Base-by-base conservation (phyloP, 1,284 basidiomycete species). In the Peniophora sp. region DNA sequence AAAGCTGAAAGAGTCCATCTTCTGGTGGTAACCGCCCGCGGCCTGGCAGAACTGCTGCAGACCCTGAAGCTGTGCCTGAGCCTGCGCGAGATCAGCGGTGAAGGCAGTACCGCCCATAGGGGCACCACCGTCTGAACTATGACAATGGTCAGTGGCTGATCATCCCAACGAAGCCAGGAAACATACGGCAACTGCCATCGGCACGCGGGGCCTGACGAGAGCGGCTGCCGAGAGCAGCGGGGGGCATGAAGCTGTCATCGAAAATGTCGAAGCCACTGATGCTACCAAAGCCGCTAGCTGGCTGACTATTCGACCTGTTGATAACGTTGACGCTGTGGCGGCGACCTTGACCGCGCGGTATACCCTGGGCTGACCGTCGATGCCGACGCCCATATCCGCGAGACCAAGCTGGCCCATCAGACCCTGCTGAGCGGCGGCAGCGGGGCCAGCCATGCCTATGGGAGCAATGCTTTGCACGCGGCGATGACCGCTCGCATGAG, bases 1-100 rank as follows among this genome's bases (percentile, higher is more conserved):
- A 76, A 97, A 94, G 62, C 91, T 92, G 73, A 98, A 97, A 0
- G 97, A 99, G 12, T 92, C 82, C 80, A 96, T 94, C 75, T 97
- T 96, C 62, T 92, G 85, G 67, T 98, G 96, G 56, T 97, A 92
- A 14, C 92, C 91, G 50, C 92, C 94, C 12, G 93, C 88, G 2
- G 92, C 92, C 34, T 92, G 93, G 58, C 97, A 88, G 78, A 98
- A 99, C 63, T 97, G 94, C 63, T 97, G 92, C 46, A 99, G 76
- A 60, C 95, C 96, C 61, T 94, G 91, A 3, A 99, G 76, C 66
- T 99, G 97, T 10, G 94, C 92, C 65, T 96, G 93, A n/a, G 92
- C 92, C 62, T 93, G 89, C 2, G 92, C 92, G 24, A 96, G 83
- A 64, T 95, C 92, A 18, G 87, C 77, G 35, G 85, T 77, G 58